These are phyloP conservation scores for Astrothelium subdiscretum DNA, from an alignment of 495 filamentous ascomycete species.

Conservation along the genomic window DNA sequence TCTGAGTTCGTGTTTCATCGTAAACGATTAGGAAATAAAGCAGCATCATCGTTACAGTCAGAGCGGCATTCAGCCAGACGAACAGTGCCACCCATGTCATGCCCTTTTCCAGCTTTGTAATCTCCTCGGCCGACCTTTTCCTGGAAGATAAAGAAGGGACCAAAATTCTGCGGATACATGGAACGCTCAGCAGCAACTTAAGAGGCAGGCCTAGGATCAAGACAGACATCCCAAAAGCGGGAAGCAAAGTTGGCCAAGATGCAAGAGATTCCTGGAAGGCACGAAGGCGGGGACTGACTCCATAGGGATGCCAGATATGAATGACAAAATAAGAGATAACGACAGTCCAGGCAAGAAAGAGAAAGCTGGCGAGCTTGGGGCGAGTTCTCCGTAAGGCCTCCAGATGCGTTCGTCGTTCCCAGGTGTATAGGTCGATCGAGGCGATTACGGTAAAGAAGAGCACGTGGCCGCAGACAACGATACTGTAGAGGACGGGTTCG, in stretches of 20 bases:
- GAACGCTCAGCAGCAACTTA: background rate
- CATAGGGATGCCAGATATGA: background rate
- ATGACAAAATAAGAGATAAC: background rate
- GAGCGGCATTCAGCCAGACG: background rate
- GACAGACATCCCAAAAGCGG: background rate
- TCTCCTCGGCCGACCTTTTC: background rate
- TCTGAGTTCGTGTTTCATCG: background rate
- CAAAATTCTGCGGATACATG: background rate
- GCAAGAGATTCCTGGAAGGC: background rate
- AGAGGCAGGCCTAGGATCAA: background rate
- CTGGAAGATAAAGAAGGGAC: background rate
- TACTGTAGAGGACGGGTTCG: background rate
- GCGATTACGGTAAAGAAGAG: background rate
- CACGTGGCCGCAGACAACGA: background rate
- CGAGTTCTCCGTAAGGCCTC: background rate
- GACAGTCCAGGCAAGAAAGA: too few relatives aligned
- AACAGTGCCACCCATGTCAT: background rate
- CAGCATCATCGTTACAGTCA: background rate
- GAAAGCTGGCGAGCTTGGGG: background rate
- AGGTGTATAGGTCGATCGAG: too few relatives aligned
- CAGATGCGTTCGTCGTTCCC: too few relatives aligned
- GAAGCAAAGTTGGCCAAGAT: background rate
- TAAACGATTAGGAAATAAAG: background rate
- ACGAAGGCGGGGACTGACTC: background rate
- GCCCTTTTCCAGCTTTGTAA: background rate